phyloP scores from a whole-genome alignment of 768 basidiomycete genomes.

The Lactarius quietus region DNA sequence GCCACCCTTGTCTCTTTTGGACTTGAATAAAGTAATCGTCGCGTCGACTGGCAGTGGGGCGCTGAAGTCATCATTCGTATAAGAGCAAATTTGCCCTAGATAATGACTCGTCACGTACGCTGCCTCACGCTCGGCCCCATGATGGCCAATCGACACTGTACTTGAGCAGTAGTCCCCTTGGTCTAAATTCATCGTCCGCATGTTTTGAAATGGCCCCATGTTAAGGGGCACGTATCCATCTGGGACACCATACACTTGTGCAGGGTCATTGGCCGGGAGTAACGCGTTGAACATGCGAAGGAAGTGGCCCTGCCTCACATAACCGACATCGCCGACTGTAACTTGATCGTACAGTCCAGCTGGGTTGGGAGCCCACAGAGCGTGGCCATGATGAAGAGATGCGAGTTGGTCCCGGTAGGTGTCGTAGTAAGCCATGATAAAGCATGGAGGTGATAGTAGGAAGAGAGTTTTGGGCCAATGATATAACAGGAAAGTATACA shows the following conservation, averaged over 20 bases:
- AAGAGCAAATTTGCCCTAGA: not conserved
- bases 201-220: constrained; percentile 16
- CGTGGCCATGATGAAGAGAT: not conserved
- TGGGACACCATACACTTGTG: constrained; percentile 10
- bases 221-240: constrained; percentile 4
- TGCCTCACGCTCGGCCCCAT: not conserved
- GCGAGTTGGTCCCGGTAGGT: not conserved
- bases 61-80: not conserved
- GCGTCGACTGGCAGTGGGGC: constrained; percentile 1
- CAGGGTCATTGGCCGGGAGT: constrained; percentile 10
- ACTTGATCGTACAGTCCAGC: constrained; percentile 24
- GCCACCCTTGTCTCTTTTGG: constrained; percentile 8
- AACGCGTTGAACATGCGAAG: constrained; percentile 25
- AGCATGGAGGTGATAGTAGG: not conserved
- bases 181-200: not conserved
- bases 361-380: constrained; percentile 26
- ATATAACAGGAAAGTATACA: no score
- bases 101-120: constrained; percentile 7
- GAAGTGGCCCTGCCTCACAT: constrained; percentile 24
- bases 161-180: constrained; percentile 11
- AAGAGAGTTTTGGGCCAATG: no score
- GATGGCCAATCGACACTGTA: not conserved
- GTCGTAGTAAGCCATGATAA: not conserved
- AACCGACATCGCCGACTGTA: constrained; percentile 27
- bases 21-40: constrained; percentile 5